Evolutionary conservation across 345 rosid species (phyloP).

Genomic region (Streptanthus diversifolius): DNA sequence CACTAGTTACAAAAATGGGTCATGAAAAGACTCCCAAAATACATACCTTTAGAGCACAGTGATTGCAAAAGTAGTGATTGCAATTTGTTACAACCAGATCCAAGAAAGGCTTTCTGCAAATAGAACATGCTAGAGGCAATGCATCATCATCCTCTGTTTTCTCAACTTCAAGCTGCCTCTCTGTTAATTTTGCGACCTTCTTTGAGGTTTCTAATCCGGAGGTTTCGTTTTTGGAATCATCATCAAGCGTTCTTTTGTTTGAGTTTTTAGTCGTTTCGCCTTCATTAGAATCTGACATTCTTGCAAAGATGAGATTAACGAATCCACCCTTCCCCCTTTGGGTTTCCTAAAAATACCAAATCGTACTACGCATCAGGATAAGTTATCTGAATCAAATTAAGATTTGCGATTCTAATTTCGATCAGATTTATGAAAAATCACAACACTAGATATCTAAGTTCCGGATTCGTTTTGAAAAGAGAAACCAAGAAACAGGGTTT

Average conservation of each 20-base stretch:
- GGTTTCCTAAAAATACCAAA: too few species aligned
- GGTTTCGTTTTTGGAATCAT: constrained; percentile 36
- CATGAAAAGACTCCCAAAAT: too few species aligned
- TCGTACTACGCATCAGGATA: too few species aligned
- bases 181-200: background rate
- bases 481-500: too few species aligned
- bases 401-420: too few species aligned
- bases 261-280: constrained; percentile 43
- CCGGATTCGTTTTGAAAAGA: too few species aligned
- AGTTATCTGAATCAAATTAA: too few species aligned
- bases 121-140: constrained; percentile 64
- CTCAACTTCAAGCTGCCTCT: constrained; percentile 56
- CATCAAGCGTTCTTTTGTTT: constrained; percentile 48
- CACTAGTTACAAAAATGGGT: background rate
- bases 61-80: constrained; percentile 69
- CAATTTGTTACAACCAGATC: constrained; percentile 71
- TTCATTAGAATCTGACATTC: background rate
- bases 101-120: constrained; percentile 58
- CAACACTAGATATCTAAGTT: too few species aligned
- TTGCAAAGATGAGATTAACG: background rate
- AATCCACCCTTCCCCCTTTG: too few species aligned
- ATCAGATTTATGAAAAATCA: too few species aligned
- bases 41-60: constrained; percentile 71
- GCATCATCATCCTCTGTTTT: constrained; percentile 51
- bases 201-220: constrained; percentile 2